Conservation (phyloP, 2,329 filamentous ascomycete genomes). For the Aspergillus ruber region DNA sequence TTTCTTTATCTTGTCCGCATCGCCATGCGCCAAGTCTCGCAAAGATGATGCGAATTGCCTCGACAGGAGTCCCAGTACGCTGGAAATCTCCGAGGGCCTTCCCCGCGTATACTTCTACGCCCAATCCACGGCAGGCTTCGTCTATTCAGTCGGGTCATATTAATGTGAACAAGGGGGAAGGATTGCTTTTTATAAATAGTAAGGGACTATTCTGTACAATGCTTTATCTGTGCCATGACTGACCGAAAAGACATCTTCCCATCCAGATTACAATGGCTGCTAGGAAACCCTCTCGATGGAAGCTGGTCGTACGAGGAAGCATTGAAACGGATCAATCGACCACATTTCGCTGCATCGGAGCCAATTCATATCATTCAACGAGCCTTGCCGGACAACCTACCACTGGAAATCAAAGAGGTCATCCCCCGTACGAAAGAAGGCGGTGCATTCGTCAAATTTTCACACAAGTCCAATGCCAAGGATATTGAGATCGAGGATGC, state of each 20-base stretch:
- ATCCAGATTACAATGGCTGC: slow-evolving; percentile 61
- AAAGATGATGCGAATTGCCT: slow-evolving; percentile 16
- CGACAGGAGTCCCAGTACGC: slow-evolving; percentile 5
- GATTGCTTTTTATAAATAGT: slow-evolving; percentile 88
- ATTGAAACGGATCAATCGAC: slow-evolving; percentile 47
- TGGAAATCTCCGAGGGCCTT: slow-evolving; percentile 4
- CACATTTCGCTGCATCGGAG: slow-evolving; percentile 48
- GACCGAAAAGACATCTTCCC: slow-evolving; percentile 67
- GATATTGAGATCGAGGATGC: slow-evolving; percentile 54
- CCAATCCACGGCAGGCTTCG: slow-evolving; percentile 41
- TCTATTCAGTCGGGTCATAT: slow-evolving; percentile 72
- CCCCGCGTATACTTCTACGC: slow-evolving; percentile 4
- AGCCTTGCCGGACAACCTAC: slow-evolving; percentile 56
- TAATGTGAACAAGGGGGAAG: slow-evolving; percentile 65
- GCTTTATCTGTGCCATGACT: slow-evolving; percentile 2
- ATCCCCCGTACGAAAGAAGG: slow-evolving; percentile 83
- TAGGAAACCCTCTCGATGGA: slow-evolving; percentile 47
- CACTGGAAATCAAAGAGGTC: slow-evolving; percentile 70
- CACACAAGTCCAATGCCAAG: slow-evolving; percentile 44
- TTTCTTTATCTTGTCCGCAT: not conserved
- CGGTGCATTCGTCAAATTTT: slow-evolving; percentile 86
- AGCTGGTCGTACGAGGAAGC: slow-evolving; percentile 41
- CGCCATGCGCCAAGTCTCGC: not conserved
- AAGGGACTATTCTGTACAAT: slow-evolving; percentile 23
- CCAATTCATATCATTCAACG: slow-evolving; percentile 51